Evolutionary conservation across 1,284 basidiomycete species (phyloP).

Genomic region (Melanopsichium pennsylvanicum): DNA sequence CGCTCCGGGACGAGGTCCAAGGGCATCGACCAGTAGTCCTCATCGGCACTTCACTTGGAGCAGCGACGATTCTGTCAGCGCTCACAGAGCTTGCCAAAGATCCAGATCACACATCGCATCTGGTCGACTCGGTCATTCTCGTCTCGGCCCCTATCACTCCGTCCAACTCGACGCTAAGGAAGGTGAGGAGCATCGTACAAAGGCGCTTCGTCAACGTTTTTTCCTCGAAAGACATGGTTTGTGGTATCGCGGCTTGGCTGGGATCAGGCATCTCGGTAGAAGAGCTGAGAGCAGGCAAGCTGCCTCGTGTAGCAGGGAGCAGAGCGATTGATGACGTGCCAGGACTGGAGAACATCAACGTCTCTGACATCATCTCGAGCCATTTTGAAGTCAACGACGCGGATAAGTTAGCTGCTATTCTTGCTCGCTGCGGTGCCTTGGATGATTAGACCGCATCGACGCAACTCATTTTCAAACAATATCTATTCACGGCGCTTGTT

Average conservation of each 20-base stretch:
- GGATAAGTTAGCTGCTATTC: constrained; percentile 21
- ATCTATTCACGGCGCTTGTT: too few relatives aligned
- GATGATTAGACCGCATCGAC: too few relatives aligned
- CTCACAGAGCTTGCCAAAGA: constrained; percentile 68
- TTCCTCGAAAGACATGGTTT: constrained; percentile 68
- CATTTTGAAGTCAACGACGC: constrained; percentile 53
- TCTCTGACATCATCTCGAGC: constrained; percentile 48
- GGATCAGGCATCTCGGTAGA: constrained; percentile 60
- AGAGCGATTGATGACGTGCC: constrained; percentile 41
- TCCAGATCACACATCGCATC: constrained; percentile 52
- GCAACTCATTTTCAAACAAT: too few relatives aligned
- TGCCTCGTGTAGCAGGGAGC: constrained; percentile 48
- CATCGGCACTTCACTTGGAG: constrained; percentile 71
- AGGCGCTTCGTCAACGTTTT: constrained; percentile 69
- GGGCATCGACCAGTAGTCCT: constrained; percentile 70
- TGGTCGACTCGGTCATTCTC: constrained; percentile 69
- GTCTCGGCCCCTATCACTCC: constrained; percentile 68
- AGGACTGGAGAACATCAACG: constrained; percentile 57
- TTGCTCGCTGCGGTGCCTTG: constrained; percentile 37
- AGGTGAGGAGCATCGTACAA: constrained; percentile 67
- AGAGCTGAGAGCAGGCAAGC: constrained; percentile 67
- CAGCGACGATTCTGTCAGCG: constrained; percentile 69
- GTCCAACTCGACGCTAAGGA: constrained; percentile 67
- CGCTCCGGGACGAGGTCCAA: constrained; percentile 70
- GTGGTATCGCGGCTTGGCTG: constrained; percentile 70